A percentile compares a stretch with the other conserved stretches of the same genome.
phyloP scores from a whole-genome alignment of 1,284 basidiomycete genomes.

The Cutaneotrichosporon spelunceum region DNA sequence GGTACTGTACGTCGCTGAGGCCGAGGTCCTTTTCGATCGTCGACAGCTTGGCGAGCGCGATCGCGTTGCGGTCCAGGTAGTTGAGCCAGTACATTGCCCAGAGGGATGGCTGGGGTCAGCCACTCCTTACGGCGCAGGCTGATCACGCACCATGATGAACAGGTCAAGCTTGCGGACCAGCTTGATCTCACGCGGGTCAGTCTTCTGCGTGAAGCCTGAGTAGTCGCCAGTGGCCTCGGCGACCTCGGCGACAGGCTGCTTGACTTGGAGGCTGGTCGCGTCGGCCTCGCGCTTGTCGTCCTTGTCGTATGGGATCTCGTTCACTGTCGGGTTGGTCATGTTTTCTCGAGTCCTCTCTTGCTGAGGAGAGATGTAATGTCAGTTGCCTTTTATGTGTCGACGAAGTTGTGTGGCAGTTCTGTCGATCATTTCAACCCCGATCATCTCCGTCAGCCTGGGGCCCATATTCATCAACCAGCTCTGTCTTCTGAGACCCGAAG shows the following conservation, averaged over 20 bases:
- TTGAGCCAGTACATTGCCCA: slow-evolving; percentile 32
- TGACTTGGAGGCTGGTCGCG: not conserved
- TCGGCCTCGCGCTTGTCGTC: not conserved
- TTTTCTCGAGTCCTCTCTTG: not conserved
- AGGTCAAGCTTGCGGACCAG: slow-evolving; percentile 31
- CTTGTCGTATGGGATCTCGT: slow-evolving; percentile 1
- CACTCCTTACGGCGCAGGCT: not conserved
- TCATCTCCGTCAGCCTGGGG: not conserved
- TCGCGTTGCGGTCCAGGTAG: slow-evolving; percentile 25
- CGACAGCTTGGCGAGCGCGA: slow-evolving; percentile 30
- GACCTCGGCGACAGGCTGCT: not conserved
- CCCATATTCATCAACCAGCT: not conserved
- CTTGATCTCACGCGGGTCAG: slow-evolving; percentile 30
- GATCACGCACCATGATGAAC: slow-evolving; percentile 27
- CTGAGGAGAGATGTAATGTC: not conserved
- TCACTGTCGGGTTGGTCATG: not conserved
- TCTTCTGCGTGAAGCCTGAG: slow-evolving; percentile 32
- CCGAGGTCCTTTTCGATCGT: slow-evolving; percentile 32
- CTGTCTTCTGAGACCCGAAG: not conserved
- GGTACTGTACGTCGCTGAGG: slow-evolving; percentile 34
- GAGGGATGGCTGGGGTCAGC: slow-evolving; percentile 19
- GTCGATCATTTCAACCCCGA: not conserved
- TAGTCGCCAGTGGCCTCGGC: slow-evolving; percentile 27
- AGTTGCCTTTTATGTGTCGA: not conserved
- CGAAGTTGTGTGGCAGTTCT: not conserved